Evolutionary conservation across 2,329 filamentous ascomycete species (phyloP).

Genomic region (Claviceps sp.): DNA sequence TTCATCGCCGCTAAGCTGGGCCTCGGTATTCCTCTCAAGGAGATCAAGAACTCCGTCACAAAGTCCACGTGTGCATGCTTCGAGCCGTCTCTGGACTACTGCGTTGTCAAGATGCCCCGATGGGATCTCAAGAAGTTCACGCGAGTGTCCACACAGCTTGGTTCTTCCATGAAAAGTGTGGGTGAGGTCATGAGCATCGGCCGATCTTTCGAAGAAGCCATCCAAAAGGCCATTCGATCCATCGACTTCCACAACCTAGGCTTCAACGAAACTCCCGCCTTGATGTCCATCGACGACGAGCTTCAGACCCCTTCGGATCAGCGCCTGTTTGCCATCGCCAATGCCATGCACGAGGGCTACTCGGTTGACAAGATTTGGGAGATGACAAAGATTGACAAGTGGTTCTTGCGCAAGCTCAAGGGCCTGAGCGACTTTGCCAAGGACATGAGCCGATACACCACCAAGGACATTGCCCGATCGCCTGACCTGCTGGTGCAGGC

Average conservation of each 20-base stretch:
- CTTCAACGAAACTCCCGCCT: conserved; percentile 79
- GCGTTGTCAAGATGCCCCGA: conserved; percentile 95
- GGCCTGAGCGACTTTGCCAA: conserved; percentile 81
- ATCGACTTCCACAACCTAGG: conserved; percentile 94
- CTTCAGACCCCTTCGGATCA: conserved; percentile 96
- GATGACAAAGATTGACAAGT: conserved; percentile 96
- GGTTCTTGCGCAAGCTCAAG: conserved; percentile 91
- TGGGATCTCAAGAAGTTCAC: conserved; percentile 99
- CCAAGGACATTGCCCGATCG: conserved; percentile 50
- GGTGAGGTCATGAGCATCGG: conserved; percentile 99
- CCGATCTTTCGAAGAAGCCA: conserved; percentile 91
- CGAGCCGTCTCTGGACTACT: conserved; percentile 94
- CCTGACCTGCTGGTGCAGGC: conserved; percentile 61
- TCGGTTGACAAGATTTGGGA: conserved; percentile 96
- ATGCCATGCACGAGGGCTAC: conserved; percentile 92
- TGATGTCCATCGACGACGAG: conserved; percentile 94
- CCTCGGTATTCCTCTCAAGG: conserved; percentile 85
- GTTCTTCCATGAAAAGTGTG: conserved; percentile 98
- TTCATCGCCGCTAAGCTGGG: conserved; percentile 96
- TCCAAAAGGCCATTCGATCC: conserved; percentile 92
- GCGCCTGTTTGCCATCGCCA: conserved; percentile 92
- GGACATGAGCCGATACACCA: conserved; percentile 53
- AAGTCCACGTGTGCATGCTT: conserved; percentile 95
- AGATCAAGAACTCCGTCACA: conserved; percentile 92
- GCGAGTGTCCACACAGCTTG: conserved; percentile 85